Conservation (phyloP, 257 asterid genomes). For the Solanum chaucha region DNA sequence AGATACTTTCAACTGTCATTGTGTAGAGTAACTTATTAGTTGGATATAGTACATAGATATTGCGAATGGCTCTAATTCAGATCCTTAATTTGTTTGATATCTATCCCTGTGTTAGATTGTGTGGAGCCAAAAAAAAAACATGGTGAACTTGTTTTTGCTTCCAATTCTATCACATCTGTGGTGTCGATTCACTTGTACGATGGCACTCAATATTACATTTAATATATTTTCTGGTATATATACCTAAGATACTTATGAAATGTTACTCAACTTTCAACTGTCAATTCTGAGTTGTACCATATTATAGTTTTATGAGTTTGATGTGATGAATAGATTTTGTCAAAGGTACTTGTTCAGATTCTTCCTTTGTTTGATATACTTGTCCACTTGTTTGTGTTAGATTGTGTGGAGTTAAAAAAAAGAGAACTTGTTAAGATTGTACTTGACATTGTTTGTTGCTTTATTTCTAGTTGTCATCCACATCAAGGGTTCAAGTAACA, state of each 20-base stretch:
- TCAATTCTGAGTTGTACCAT: not conserved
- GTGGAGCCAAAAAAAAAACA: not conserved
- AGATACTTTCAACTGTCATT: not conserved
- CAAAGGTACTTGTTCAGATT: not conserved
- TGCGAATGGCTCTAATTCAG: not conserved
- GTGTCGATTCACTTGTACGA: not conserved
- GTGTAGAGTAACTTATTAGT: not conserved
- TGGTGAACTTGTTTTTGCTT: not conserved
- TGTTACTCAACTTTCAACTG: not conserved
- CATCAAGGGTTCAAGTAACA: not conserved
- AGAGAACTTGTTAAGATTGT: not conserved
- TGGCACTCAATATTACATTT: not conserved
- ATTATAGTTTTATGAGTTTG: not conserved
- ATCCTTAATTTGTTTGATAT: too few species aligned
- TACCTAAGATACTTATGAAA: not conserved
- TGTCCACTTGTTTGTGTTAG: not conserved
- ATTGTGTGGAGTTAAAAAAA: not conserved
- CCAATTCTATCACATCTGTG: not conserved
- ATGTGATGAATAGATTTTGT: not conserved
- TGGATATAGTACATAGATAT: not conserved
- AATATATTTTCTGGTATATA: not conserved
- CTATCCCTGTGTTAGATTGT: not conserved
- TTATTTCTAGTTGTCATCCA: not conserved
- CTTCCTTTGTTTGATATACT: not conserved
- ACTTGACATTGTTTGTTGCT: not conserved